A percentile compares a stretch with the other conserved stretches of the same genome.
phyloP scores from a whole-genome alignment of 2,329 filamentous ascomycete genomes.

The Hyphodiscus sp. region DNA sequence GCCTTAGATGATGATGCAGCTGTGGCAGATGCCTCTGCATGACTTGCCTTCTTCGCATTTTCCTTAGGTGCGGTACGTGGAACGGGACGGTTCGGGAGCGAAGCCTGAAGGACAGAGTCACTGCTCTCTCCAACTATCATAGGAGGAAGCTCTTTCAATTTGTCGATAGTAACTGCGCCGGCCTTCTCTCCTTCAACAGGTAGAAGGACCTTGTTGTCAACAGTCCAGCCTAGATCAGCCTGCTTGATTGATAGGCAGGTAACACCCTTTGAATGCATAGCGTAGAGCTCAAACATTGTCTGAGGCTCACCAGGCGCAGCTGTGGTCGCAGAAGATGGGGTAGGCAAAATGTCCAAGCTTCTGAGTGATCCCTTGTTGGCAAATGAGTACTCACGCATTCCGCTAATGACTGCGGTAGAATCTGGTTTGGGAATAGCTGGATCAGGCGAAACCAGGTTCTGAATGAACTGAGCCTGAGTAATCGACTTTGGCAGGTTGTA shows the following conservation, averaged over 20 bases:
- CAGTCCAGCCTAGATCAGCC: conserved; percentile 84
- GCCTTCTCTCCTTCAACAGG: conserved; percentile 69
- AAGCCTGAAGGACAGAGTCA: conserved; percentile 12
- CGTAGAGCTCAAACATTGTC: conserved; percentile 87
- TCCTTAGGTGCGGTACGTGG: conserved; percentile 22
- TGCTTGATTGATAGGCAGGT: conserved; percentile 82
- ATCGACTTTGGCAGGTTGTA: conserved; percentile 74
- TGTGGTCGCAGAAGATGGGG: conserved; percentile 56
- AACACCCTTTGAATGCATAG: conserved; percentile 97
- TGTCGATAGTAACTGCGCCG: conserved; percentile 68
- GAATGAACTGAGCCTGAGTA: conserved; percentile 82
- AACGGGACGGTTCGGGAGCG: conserved; percentile 22
- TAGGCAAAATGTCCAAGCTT: conserved; percentile 82
- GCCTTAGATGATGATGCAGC: conserved; percentile 22
- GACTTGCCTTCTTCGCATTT: conserved; percentile 20
- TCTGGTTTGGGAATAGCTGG: conserved; percentile 74
- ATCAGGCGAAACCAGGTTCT: conserved; percentile 68
- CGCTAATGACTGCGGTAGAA: conserved; percentile 94
- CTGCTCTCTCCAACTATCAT: conserved; percentile 1
- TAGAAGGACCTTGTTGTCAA: conserved; percentile 79
- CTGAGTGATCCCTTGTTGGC: conserved; percentile 78
- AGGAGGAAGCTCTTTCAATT: conserved; percentile 41
- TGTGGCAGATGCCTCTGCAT: conserved; percentile 12
- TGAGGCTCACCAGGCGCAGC: conserved; percentile 57
- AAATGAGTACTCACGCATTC: conserved; percentile 91